Evolutionary conservation across 2,329 filamentous ascomycete species (phyloP).

Genomic region (Conoideocrella luteorostrata): DNA sequence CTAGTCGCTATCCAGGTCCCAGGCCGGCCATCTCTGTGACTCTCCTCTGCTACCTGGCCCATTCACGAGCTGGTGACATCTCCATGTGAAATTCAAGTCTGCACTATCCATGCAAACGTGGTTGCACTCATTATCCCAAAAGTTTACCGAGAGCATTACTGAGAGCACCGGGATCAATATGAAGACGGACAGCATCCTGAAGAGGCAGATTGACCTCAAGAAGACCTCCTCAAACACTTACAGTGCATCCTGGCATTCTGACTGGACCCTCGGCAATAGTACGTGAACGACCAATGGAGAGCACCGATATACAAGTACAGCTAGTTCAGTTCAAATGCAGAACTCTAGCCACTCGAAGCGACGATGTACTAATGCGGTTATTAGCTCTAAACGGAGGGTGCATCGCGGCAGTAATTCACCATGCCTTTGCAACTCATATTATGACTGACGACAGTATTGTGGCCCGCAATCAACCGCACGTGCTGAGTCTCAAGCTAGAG

Average conservation of each 20-base stretch:
- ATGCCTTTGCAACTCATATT: constrained; percentile 17
- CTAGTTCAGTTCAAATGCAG: background rate
- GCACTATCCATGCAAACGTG: too few relatives aligned
- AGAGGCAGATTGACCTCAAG: constrained; percentile 3
- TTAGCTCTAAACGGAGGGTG: constrained; percentile 18
- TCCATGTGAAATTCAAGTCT: too few relatives aligned
- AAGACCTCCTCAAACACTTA: constrained; percentile 1
- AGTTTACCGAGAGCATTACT: too few relatives aligned
- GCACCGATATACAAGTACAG: background rate
- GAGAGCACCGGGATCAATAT: too few relatives aligned
- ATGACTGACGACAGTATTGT: constrained; percentile 4
- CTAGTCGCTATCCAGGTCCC: too few relatives aligned
- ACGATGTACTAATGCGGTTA: background rate
- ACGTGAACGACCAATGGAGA: too few relatives aligned
- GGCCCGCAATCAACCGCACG: constrained; percentile 17
- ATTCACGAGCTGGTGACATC: too few relatives aligned
- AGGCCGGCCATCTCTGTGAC: too few relatives aligned
- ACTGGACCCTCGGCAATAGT: constrained; percentile 5
- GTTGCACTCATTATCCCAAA: too few relatives aligned
- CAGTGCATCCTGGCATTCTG: constrained; percentile 2
- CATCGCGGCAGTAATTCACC: constrained; percentile 18
- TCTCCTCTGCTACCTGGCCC: too few relatives aligned
- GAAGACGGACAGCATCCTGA: background rate
- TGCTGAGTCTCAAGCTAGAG: constrained; percentile 20
- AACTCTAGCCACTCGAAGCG: background rate